Conservation (phyloP, 106 monocot genomes). For the Dendrobium huoshanense region DNA sequence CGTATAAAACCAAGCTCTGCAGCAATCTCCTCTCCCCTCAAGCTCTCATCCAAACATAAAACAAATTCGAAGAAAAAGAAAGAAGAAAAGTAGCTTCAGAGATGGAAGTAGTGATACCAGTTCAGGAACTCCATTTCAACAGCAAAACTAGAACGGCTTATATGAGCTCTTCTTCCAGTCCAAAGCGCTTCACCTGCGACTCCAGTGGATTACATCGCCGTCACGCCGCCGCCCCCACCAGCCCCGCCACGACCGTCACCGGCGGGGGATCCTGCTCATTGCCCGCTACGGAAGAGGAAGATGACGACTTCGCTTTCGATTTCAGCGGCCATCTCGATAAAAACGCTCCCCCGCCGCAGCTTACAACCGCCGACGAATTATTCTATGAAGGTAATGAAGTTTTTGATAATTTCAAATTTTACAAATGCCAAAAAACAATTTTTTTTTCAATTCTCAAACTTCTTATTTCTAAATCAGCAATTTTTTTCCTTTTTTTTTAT, state of each 20-base stretch:
- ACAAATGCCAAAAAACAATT: too few relatives aligned
- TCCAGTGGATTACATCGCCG: constrained; percentile 22
- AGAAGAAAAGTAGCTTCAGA: not conserved
- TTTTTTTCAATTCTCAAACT: too few relatives aligned
- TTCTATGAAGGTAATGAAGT: constrained; percentile 34
- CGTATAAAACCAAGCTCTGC: not conserved
- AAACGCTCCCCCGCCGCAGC: not conserved
- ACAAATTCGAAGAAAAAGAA: not conserved
- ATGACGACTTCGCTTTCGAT: constrained; percentile 6
- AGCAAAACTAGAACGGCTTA: constrained; percentile 19
- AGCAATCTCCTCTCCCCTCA: not conserved
- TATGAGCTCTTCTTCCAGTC: constrained; percentile 35
- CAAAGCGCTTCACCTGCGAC: not conserved
- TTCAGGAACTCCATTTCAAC: constrained; percentile 29
- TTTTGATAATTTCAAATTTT: too few relatives aligned
- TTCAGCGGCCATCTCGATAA: not conserved
- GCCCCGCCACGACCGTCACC: not conserved
- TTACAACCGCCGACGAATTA: constrained; percentile 54
- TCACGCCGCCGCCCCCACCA: not conserved
- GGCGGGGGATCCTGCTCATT: too few relatives aligned
- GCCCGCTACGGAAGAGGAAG: not conserved
- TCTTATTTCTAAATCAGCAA: too few relatives aligned
- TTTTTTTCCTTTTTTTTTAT: too few relatives aligned
- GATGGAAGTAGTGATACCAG: constrained; percentile 20
- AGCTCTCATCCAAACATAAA: too few relatives aligned